phyloP scores from a whole-genome alignment of 2,329 filamentous ascomycete genomes.

The Calonectria hongkongensis region DNA sequence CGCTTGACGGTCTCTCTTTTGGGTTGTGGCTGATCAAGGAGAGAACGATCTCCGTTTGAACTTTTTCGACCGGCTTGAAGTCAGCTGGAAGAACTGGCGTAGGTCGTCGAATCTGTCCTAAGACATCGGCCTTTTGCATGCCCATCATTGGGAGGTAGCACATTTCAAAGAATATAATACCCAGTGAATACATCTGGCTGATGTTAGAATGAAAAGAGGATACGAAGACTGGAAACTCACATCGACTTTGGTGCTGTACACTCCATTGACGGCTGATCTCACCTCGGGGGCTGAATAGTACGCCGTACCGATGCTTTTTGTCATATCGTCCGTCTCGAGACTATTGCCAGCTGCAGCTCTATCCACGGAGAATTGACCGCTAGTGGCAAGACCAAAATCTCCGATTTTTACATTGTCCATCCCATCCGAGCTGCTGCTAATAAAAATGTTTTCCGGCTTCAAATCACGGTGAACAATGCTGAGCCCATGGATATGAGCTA shows the following conservation, averaged over 20 bases:
- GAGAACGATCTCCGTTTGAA: conserved; percentile 85
- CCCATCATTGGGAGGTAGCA: conserved; percentile 81
- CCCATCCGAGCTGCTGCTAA: conserved; percentile 80
- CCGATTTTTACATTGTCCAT: conserved; percentile 95
- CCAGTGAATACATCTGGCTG: conserved; percentile 92
- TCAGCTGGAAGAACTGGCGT: conserved; percentile 82
- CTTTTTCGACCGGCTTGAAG: conserved; percentile 82
- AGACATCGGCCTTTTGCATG: conserved; percentile 78
- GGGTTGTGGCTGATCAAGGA: conserved; percentile 89
- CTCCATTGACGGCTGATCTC: conserved; percentile 81
- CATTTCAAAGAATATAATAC: conserved; percentile 99
- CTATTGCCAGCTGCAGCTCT: conserved; percentile 63
- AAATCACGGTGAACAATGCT: conserved; percentile 97
- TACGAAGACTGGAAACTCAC: conserved; percentile 65
- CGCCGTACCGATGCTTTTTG: conserved; percentile 83
- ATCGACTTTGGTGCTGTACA: conserved; percentile 95
- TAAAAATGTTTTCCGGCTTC: conserved; percentile 98
- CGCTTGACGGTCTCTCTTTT: conserved; percentile 86
- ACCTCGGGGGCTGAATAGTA: conserved; percentile 97
- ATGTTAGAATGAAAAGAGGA: conserved; percentile 36
- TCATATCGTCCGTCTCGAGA: conserved; percentile 78
- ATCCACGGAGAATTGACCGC: conserved; percentile 83
- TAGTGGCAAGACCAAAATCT: conserved; percentile 96
- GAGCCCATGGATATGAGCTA: conserved; percentile 91
- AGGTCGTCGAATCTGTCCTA: conserved; percentile 81